Evolutionary conservation across 768 basidiomycete genomes (phyloP).

Genomic region (Kwoniella dendrophila): DNA sequence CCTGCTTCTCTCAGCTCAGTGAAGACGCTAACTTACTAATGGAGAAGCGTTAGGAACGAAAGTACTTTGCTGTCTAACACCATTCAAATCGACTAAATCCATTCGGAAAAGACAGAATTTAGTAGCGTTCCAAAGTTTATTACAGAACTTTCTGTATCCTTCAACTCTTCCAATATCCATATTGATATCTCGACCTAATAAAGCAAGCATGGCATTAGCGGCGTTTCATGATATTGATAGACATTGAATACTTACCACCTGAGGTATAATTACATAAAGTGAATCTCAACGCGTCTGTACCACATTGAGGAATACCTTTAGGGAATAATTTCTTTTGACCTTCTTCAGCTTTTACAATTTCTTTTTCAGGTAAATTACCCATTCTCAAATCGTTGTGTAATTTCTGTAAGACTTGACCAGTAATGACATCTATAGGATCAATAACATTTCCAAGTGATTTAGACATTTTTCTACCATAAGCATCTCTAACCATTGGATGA

Average conservation of each 20-base stretch:
- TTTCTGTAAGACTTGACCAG: conserved; percentile 74
- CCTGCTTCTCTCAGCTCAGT: no score
- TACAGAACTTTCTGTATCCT: conserved; percentile 99
- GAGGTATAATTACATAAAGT: conserved; percentile 91
- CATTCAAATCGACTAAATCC: conserved; percentile 61
- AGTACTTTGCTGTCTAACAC: conserved; percentile 55
- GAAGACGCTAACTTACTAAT: conserved; percentile 61
- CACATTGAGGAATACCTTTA: conserved; percentile 97
- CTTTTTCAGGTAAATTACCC: conserved; percentile 91
- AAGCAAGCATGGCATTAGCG: not conserved
- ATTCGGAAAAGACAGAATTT: conserved; percentile 99
- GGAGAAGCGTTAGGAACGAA: conserved; percentile 74
- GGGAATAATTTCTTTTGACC: conserved; percentile 99
- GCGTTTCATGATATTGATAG: not conserved
- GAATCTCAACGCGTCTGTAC: conserved; percentile 93
- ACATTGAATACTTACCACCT: conserved; percentile 64
- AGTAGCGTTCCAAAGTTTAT: conserved; percentile 98
- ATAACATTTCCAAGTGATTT: conserved; percentile 98
- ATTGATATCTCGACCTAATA: conserved; percentile 89
- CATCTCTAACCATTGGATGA: conserved; percentile 98
- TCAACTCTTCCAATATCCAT: conserved; percentile 93
- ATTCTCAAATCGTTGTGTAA: conserved; percentile 82
- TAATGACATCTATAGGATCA: conserved; percentile 92
- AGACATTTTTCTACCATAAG: conserved; percentile 98
- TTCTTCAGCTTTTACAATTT: conserved; percentile 82